A percentile compares a stretch with the other conserved stretches of the same genome.
Conservation (phyloP, 148 eudicot species). For the Drosera capensis region DNA sequence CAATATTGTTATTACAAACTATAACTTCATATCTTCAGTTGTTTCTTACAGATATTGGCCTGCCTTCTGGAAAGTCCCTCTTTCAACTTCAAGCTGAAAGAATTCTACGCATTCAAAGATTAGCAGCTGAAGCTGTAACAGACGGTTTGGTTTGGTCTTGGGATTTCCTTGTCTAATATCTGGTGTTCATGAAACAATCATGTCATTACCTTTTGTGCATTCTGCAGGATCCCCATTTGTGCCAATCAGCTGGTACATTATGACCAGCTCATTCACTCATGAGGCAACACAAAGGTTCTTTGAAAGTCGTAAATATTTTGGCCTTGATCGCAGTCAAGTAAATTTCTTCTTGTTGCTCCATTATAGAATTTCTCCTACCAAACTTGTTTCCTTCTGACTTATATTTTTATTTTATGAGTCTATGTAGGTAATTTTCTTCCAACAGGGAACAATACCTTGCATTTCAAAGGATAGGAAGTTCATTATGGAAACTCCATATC, state of each 20-base stretch:
- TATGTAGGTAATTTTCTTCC: slow-evolving; percentile 84
- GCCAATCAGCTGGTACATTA: slow-evolving; percentile 91
- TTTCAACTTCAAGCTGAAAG: slow-evolving; percentile 99
- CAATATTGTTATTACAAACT: background rate
- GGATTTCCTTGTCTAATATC: background rate
- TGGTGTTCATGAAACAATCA: background rate
- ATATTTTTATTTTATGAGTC: background rate
- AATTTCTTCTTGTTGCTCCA: slow-evolving; percentile 5
- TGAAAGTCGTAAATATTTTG: slow-evolving; percentile 71
- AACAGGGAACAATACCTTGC: slow-evolving; percentile 94
- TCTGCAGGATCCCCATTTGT: slow-evolving; percentile 38
- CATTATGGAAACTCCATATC: slow-evolving; percentile 87
- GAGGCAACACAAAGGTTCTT: slow-evolving; percentile 73
- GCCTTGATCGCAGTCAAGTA: slow-evolving; percentile 92
- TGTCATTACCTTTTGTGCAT: slow-evolving; percentile 3
- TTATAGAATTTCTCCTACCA: background rate
- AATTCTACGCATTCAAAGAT: slow-evolving; percentile 67
- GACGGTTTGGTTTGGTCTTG: slow-evolving; percentile 48
- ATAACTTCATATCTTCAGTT: slow-evolving; percentile 1
- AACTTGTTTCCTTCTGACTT: slow-evolving; percentile 1
- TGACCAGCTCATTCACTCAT: slow-evolving; percentile 98
- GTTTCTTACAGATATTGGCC: slow-evolving; percentile 67
- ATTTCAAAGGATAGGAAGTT: slow-evolving; percentile 84
- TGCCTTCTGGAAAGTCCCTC: slow-evolving; percentile 95
- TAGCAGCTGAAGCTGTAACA: slow-evolving; percentile 57